These are phyloP conservation scores for Colletotrichum sidae DNA, from an alignment of 2,329 filamentous ascomycete species.

Conservation along the genomic window DNA sequence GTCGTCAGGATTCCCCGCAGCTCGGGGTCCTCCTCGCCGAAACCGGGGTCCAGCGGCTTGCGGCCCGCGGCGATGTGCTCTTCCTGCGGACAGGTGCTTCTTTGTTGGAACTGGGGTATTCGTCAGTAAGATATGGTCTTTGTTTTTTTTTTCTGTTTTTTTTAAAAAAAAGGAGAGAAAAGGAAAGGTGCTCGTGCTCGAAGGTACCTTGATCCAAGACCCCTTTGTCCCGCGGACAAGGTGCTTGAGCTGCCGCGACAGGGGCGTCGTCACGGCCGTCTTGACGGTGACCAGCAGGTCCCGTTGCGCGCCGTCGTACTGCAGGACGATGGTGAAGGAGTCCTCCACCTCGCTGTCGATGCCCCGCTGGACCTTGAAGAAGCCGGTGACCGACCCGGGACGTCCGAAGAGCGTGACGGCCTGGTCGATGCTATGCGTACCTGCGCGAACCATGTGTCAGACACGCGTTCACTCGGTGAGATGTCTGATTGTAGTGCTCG, in stretches of 20 bases:
- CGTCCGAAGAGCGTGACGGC: constrained; percentile 67
- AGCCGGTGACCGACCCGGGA: constrained; percentile 67
- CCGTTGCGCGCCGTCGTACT: constrained; percentile 59
- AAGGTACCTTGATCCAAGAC: constrained; percentile 52
- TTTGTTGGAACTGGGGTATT: constrained; percentile 29
- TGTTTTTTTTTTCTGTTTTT: too few relatives aligned
- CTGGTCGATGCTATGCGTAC: constrained; percentile 73
- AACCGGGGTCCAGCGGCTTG: constrained; percentile 43
- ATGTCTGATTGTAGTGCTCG: background rate
- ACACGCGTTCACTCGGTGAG: too few relatives aligned
- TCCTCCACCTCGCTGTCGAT: constrained; percentile 57
- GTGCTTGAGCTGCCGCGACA: constrained; percentile 70
- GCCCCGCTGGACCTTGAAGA: constrained; percentile 65
- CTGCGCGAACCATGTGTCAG: constrained; percentile 40
- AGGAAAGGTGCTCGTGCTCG: background rate
- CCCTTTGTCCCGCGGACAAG: constrained; percentile 73
- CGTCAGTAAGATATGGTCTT: constrained; percentile 6
- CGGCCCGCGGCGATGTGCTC: constrained; percentile 45
- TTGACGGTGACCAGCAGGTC: constrained; percentile 69
- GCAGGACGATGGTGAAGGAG: constrained; percentile 67
- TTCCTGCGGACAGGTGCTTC: constrained; percentile 50
- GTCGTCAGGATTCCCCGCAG: constrained; percentile 48
- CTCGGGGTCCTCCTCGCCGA: constrained; percentile 49
- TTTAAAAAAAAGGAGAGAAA: too few relatives aligned
- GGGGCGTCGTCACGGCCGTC: constrained; percentile 67